Evolutionary conservation across 2,329 filamentous ascomycete genomes (phyloP).

Genomic region (Leptosphaerulina australis): DNA sequence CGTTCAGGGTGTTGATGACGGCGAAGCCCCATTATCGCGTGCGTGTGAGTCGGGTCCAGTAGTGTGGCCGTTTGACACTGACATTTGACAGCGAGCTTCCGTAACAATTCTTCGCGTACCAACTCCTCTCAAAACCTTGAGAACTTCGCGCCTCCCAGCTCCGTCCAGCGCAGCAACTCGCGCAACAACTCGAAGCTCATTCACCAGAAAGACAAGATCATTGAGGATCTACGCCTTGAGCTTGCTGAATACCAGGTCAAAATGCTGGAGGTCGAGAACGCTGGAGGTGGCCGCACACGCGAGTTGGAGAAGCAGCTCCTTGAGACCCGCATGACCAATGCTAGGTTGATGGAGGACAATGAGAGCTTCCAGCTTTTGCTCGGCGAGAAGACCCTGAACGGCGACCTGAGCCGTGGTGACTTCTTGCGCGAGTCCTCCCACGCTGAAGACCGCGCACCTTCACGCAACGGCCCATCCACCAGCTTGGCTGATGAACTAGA

Average conservation of each 20-base stretch:
- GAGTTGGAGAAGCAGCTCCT: slow-evolving; percentile 90
- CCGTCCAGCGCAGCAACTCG: slow-evolving; percentile 84
- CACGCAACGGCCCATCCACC: slow-evolving; percentile 44
- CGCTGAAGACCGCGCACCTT: slow-evolving; percentile 40
- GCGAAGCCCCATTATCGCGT: slow-evolving; percentile 58
- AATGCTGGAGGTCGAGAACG: slow-evolving; percentile 90
- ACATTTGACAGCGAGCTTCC: slow-evolving; percentile 47
- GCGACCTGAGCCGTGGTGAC: slow-evolving; percentile 83
- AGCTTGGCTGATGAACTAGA: slow-evolving; percentile 82
- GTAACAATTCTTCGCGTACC: slow-evolving; percentile 52
- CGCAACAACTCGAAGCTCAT: slow-evolving; percentile 88
- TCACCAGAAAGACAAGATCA: slow-evolving; percentile 94
- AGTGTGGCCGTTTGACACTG: slow-evolving; percentile 22
- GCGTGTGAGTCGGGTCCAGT: slow-evolving; percentile 54
- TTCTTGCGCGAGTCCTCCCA: slow-evolving; percentile 66
- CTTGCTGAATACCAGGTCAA: slow-evolving; percentile 96
- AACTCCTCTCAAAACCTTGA: slow-evolving; percentile 71
- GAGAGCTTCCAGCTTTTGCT: slow-evolving; percentile 96
- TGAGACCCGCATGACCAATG: slow-evolving; percentile 94
- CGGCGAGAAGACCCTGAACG: slow-evolving; percentile 92
- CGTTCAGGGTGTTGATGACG: slow-evolving; percentile 57
- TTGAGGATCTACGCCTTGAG: slow-evolving; percentile 89
- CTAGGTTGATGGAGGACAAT: slow-evolving; percentile 95
- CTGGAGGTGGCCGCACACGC: slow-evolving; percentile 82
- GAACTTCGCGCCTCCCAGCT: slow-evolving; percentile 86